These are phyloP conservation scores for Glonium stellatum DNA, from an alignment of 495 filamentous ascomycete genomes.

Conservation along the genomic window DNA sequence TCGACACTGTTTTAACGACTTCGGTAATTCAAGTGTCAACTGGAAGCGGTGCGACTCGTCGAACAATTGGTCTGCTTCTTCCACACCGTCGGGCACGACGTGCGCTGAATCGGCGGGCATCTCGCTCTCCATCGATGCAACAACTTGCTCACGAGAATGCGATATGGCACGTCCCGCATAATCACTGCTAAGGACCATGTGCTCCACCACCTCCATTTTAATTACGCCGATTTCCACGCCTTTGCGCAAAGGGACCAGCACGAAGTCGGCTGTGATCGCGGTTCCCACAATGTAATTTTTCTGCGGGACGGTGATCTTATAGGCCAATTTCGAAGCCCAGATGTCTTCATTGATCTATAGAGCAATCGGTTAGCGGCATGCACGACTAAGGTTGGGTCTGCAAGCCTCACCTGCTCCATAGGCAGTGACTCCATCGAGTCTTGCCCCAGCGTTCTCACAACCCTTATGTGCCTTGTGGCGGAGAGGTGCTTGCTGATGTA, in stretches of 20 bases:
- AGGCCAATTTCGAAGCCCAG: slow-evolving; percentile 92
- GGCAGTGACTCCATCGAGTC: slow-evolving; percentile 59
- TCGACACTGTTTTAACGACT: slow-evolving; percentile 66
- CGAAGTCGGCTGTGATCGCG: slow-evolving; percentile 67
- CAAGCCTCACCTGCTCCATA: slow-evolving; percentile 62
- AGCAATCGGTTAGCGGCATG: slow-evolving; percentile 2
- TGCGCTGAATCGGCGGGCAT: slow-evolving; percentile 41
- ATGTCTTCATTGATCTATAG: slow-evolving; percentile 58
- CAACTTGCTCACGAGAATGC: slow-evolving; percentile 23
- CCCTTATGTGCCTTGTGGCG: slow-evolving; percentile 70
- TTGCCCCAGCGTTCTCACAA: slow-evolving; percentile 78
- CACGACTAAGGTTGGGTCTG: slow-evolving; percentile 14
- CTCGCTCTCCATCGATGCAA: slow-evolving; percentile 28
- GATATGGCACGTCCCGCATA: slow-evolving; percentile 29
- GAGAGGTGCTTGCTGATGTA: slow-evolving; percentile 74
- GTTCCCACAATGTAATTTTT: slow-evolving; percentile 91
- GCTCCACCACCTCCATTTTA: slow-evolving; percentile 66
- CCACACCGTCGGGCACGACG: slow-evolving; percentile 42
- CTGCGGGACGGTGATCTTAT: slow-evolving; percentile 78
- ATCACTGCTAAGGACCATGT: slow-evolving; percentile 33
- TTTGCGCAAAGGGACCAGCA: slow-evolving; percentile 77
- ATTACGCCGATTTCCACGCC: slow-evolving; percentile 75
- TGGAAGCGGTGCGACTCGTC: slow-evolving; percentile 70
- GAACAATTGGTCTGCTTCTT: slow-evolving; percentile 58
- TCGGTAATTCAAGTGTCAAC: slow-evolving; percentile 64